Percentiles rank a stretch among this genome's conserved stretches.
Evolutionary conservation across 106 monocot genomes (phyloP).

Genomic region (Vanilla planifolia): DNA sequence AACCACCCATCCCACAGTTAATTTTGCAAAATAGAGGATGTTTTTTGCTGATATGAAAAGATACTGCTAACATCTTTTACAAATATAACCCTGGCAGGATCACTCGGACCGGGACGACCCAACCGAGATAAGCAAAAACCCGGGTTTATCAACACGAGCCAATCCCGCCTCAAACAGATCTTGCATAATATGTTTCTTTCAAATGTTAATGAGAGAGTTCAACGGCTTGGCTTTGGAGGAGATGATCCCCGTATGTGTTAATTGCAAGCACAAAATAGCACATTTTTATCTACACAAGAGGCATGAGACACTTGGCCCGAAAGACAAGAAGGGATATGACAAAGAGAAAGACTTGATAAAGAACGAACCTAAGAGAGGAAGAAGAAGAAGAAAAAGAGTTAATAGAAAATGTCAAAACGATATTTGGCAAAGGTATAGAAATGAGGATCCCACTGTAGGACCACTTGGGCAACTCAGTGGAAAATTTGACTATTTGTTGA

Average conservation of each 20-base stretch:
- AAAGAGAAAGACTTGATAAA: background rate
- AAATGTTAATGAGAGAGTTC: background rate
- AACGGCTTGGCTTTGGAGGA: background rate
- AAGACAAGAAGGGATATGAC: background rate
- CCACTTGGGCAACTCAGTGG: background rate
- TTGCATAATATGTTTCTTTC: constrained; percentile 4
- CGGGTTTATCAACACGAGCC: too few species aligned
- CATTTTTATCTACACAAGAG: background rate
- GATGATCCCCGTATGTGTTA: background rate
- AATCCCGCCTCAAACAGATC: too few species aligned
- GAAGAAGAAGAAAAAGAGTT: background rate
- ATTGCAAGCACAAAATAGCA: constrained; percentile 1
- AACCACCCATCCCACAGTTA: too few species aligned
- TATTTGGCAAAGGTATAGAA: background rate
- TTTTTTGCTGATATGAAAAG: too few species aligned
- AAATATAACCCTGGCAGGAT: too few species aligned
- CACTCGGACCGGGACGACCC: too few species aligned
- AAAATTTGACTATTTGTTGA: background rate
- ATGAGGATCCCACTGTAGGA: background rate
- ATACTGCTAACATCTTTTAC: too few species aligned
- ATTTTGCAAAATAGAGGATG: too few species aligned
- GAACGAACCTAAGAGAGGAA: background rate
- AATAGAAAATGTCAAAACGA: background rate
- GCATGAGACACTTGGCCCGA: background rate
- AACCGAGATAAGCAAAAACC: too few species aligned